Conservation (phyloP, 768 basidiomycete species). For the Obba rivulosa region DNA sequence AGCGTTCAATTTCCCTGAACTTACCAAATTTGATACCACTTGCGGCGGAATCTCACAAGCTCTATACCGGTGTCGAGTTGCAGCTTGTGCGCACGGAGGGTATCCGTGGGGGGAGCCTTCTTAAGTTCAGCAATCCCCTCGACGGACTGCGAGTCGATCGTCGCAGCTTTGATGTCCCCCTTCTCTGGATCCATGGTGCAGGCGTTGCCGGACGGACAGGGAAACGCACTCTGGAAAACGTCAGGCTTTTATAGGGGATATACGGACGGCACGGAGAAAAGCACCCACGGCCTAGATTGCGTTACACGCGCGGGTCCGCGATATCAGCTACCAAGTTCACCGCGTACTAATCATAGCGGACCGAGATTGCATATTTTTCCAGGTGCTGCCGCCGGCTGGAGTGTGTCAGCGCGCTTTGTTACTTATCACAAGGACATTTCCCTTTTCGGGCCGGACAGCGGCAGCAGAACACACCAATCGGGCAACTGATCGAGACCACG, state of each 20-base stretch:
- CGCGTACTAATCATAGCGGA: too few species aligned
- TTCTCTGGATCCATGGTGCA: background rate
- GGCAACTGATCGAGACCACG: too few species aligned
- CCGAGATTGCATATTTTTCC: too few species aligned
- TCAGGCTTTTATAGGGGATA: background rate
- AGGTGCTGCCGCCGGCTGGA: too few species aligned
- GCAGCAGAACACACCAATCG: too few species aligned
- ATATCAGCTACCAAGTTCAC: too few species aligned
- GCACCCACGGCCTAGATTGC: too few species aligned
- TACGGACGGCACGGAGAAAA: too few species aligned
- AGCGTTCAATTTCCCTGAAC: background rate
- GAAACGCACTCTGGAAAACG: background rate
- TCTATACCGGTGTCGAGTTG: constrained; percentile 25
- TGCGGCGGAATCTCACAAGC: constrained; percentile 35
- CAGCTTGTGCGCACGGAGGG: constrained; percentile 9
- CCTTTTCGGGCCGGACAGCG: too few species aligned
- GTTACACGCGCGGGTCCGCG: too few species aligned
- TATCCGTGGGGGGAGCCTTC: background rate
- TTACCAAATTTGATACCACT: constrained; percentile 56
- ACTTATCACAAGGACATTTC: too few species aligned
- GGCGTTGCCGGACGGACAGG: background rate
- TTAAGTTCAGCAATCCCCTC: constrained; percentile 1
- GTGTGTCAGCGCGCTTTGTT: too few species aligned
- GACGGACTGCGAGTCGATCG: constrained; percentile 2
- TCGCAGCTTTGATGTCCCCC: constrained; percentile 9